Evolutionary conservation across 208 protist species (phyloP).

Genomic region (Crithidia thermophila): DNA sequence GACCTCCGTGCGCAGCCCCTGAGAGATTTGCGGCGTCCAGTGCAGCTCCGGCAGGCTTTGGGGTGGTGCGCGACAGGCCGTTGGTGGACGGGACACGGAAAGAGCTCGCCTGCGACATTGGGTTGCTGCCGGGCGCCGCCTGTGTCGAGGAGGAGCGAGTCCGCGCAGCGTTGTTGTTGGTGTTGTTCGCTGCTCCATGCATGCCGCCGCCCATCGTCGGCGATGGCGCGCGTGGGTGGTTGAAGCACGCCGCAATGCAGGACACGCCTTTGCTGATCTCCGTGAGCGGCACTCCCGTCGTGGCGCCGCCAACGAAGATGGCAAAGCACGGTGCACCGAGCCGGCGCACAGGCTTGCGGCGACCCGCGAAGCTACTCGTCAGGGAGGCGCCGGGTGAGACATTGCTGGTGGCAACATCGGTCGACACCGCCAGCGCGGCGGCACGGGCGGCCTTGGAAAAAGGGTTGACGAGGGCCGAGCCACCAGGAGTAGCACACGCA

Average conservation of each 20-base stretch:
- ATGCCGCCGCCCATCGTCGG: not conserved
- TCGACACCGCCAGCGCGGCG: not conserved
- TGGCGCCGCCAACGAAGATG: slow-evolving; percentile 32
- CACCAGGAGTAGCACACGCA: not conserved
- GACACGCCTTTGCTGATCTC: slow-evolving; percentile 11
- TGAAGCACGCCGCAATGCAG: slow-evolving; percentile 40
- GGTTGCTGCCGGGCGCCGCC: not conserved
- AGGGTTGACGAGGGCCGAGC: slow-evolving; percentile 25
- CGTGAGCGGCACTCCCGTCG: not conserved
- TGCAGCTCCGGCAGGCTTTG: too few relatives aligned
- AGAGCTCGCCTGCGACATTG: not conserved
- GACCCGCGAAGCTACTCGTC: slow-evolving; percentile 16
- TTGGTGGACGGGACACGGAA: not conserved
- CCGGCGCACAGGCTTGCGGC: slow-evolving; percentile 20
- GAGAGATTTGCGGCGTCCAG: too few relatives aligned
- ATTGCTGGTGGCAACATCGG: not conserved
- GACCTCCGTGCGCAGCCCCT: too few relatives aligned
- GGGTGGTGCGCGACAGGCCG: not conserved
- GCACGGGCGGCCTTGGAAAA: slow-evolving; percentile 25
- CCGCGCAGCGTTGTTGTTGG: slow-evolving; percentile 7
- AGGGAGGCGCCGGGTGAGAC: slow-evolving; percentile 12
- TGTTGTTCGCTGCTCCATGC: not conserved
- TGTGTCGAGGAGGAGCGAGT: slow-evolving; percentile 3
- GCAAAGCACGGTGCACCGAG: slow-evolving; percentile 40
- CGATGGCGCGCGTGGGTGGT: slow-evolving; percentile 17